Base-by-base conservation (phyloP, 2,329 filamentous ascomycete species). In the Alternaria atra region DNA sequence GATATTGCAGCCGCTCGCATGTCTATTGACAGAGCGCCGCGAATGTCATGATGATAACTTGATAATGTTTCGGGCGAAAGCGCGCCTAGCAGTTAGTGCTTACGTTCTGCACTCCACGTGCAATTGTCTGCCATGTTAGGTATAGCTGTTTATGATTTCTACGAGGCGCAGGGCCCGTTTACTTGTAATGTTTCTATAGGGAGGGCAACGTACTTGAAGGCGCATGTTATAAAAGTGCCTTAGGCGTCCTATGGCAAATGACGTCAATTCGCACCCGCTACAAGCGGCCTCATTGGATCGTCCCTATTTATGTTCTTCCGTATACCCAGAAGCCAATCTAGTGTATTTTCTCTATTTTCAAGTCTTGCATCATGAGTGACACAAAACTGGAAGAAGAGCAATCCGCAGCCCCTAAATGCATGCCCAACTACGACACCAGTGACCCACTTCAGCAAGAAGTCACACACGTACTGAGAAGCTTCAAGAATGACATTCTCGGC, bases 1-100 rank as follows among this genome's bases (percentile, higher is more conserved):
- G 58, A 60, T 7, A 23, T 60, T 6, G 58, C 47, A n/a, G 58
- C 58, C 32, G 58, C 58, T 40, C 53, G 58, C 29, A 60, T 60
- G 58, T 60, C 58, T 2, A 60, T 60, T 17, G 57, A 60, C 39
- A 35, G 57, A 23, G 54, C 52, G 15, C 44, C 52, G 5, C 52
- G 52, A 3, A 46, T 40, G 37, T 60, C 46, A 42, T 58, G 27
- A 58, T 42, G 50, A 58, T 46, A 25, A 54, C 32, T 37, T 47
- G 32, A 54, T 55, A 27, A 58, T 34, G 55, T 58, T 54, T 58
- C 32, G 39, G 30, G 32, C 20, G 46, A 37, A 25, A 20, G 46
- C 32, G 46, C 32, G 20, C 34, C 32, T n/a, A 35, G 20, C 46
- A 23, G 13, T 25, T 35, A 50, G 46, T 50, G 30, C 46, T 37